A percentile compares a stretch with the other conserved stretches of the same genome.
These are phyloP conservation scores for Coemansia sp. DNA, from an alignment of 371 early-diverging fungal genomes.

Conservation along the genomic window DNA sequence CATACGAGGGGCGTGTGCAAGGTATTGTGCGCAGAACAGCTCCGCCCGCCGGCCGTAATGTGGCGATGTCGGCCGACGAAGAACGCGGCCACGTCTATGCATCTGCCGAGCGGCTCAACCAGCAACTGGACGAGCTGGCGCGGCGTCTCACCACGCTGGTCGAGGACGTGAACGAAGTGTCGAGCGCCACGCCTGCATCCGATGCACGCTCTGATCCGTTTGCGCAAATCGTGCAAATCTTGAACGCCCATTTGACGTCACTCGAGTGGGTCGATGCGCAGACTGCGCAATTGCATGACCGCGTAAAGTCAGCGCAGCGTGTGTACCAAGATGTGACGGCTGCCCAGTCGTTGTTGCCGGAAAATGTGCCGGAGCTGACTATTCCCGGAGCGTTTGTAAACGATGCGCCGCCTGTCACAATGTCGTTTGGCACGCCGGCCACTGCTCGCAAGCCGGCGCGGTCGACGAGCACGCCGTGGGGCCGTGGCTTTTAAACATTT, in stretches of 20 bases:
- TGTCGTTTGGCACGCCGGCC: constrained; percentile 39
- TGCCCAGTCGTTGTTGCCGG: constrained; percentile 26
- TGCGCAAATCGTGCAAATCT: constrained; percentile 81
- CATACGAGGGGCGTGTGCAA: constrained; percentile 63
- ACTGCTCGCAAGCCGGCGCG: background rate
- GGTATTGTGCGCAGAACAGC: constrained; percentile 45
- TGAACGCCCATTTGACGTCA: constrained; percentile 84
- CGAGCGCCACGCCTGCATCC: constrained; percentile 47
- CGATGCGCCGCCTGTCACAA: constrained; percentile 29
- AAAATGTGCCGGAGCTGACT: constrained; percentile 13
- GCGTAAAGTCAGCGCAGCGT: constrained; percentile 40
- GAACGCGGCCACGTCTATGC: constrained; percentile 84
- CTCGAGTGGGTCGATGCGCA: constrained; percentile 84
- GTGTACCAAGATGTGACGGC: constrained; percentile 40
- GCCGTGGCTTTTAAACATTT: no score
- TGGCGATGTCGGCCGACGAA: constrained; percentile 65
- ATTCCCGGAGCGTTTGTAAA: constrained; percentile 36
- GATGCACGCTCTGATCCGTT: constrained; percentile 54
- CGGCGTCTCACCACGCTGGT: constrained; percentile 76
- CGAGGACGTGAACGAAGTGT: constrained; percentile 76
- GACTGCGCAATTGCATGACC: constrained; percentile 43
- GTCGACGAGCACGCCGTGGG: no score
- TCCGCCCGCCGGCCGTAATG: constrained; percentile 10
- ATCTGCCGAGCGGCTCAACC: constrained; percentile 79
- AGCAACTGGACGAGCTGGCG: constrained; percentile 83